Evolutionary conservation across 345 rosid species (phyloP).

Genomic region (Brassica rapa): DNA sequence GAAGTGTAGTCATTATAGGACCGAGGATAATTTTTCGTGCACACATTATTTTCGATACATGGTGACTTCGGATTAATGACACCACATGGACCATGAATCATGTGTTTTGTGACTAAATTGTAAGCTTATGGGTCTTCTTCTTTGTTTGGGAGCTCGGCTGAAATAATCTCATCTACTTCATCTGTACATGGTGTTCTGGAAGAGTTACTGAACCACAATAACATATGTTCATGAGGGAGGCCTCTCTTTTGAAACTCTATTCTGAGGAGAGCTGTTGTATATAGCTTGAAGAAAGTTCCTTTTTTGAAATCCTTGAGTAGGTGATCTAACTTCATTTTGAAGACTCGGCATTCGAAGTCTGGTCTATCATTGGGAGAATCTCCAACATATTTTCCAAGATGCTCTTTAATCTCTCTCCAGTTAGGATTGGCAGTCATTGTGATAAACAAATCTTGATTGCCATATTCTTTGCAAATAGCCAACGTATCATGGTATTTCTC

Average conservation of each 20-base stretch:
- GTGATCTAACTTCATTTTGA: not conserved
- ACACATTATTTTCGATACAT: not conserved
- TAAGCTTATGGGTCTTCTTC: not conserved
- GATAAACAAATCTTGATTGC: not conserved
- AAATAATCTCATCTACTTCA: not conserved
- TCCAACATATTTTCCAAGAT: not conserved
- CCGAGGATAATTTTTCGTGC: not conserved
- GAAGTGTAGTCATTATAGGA: not conserved
- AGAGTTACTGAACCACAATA: not conserved
- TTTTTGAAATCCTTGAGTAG: not conserved
- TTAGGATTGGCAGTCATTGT: not conserved
- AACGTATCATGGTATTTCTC: not conserved
- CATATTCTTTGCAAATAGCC: not conserved
- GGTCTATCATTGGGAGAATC: not conserved
- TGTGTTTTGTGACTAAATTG: not conserved
- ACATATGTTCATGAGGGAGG: not conserved
- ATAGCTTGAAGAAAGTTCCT: not conserved
- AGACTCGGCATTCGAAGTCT: not conserved
- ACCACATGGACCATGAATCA: not conserved
- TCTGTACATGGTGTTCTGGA: too few relatives aligned
- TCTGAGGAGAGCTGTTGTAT: not conserved
- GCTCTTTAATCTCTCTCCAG: not conserved
- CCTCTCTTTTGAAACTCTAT: not conserved
- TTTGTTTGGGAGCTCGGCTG: not conserved
- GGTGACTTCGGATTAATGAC: not conserved